Evolutionary conservation across 2,329 filamentous ascomycete species (phyloP).

Genomic region (Cladosporium sp.): DNA sequence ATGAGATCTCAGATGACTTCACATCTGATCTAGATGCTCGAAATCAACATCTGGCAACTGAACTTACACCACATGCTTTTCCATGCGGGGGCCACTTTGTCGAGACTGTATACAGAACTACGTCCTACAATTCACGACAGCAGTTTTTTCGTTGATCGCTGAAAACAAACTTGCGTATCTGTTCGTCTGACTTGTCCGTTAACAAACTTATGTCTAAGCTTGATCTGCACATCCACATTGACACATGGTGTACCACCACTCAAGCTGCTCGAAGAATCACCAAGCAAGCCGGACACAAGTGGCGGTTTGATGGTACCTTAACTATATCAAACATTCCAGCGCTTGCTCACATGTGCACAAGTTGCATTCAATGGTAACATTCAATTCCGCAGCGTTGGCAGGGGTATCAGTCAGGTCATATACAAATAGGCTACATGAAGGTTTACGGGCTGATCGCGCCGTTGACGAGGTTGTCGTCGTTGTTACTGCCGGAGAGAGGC

Average conservation of each 20-base stretch:
- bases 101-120: neutral
- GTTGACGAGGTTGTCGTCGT: neutral
- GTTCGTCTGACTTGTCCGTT: neutral
- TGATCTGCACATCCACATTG: neutral
- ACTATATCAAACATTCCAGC: neutral
- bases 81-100: neutral
- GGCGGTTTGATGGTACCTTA: neutral
- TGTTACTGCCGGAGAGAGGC: slow-evolving; percentile 8
- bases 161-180: neutral
- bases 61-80: neutral
- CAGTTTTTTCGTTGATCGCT: neutral
- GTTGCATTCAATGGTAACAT: neutral
- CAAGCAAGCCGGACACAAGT: neutral
- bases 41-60: neutral
- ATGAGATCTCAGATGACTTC: neutral
- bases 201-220: too few species aligned
- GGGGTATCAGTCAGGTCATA: slow-evolving; percentile 18
- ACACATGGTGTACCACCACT: neutral
- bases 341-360: neutral
- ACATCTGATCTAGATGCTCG: neutral
- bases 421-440: slow-evolving; percentile 12
- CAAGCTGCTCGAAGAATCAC: neutral
- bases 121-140: neutral
- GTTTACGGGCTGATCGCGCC: slow-evolving; percentile 13
- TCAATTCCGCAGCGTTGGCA: neutral